Evolutionary conservation across 2,329 filamentous ascomycete species (phyloP).

Genomic region (Tolypocladium nubicola): DNA sequence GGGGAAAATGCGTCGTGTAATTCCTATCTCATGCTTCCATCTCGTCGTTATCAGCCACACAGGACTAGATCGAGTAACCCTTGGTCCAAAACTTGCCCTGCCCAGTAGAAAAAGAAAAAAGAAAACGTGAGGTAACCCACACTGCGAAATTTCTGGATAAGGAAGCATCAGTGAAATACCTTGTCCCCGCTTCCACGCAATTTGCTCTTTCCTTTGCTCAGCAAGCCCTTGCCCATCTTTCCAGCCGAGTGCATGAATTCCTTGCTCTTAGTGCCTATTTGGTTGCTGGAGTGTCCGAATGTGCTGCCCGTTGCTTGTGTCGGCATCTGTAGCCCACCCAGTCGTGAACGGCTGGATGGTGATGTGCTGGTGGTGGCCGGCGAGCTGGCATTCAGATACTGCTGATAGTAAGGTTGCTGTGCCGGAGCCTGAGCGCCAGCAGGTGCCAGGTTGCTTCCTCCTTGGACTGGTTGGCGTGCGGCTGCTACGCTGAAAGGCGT

Average conservation of each 20-base stretch:
- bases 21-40: constrained; percentile 30
- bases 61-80: constrained; percentile 2
- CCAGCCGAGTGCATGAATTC: constrained; percentile 79
- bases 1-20: constrained; percentile 22
- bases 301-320: constrained; percentile 30
- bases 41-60: constrained; percentile 15
- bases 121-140: constrained; percentile 7
- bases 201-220: constrained; percentile 84
- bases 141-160: constrained; percentile 14
- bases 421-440: constrained; percentile 11
- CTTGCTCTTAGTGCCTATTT: constrained; percentile 76
- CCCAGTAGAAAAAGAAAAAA: constrained; percentile 9
- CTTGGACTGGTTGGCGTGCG: constrained; percentile 7
- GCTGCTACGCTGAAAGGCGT: constrained; percentile 15
- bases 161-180: constrained; percentile 63
- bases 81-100: constrained; percentile 17
- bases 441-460: constrained; percentile 10
- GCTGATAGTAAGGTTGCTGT: constrained; percentile 44
- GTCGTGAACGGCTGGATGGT: constrained; percentile 23
- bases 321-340: constrained; percentile 22
- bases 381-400: constrained; percentile 38
- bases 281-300: constrained; percentile 45
- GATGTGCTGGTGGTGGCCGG: constrained; percentile 12
- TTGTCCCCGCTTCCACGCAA: constrained; percentile 68
- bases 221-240: constrained; percentile 80